Evolutionary conservation across 1,284 basidiomycete species (phyloP), one percentile per base, ranked within the genome.

Genomic region (Sphaerobolus stellatus): DNA sequence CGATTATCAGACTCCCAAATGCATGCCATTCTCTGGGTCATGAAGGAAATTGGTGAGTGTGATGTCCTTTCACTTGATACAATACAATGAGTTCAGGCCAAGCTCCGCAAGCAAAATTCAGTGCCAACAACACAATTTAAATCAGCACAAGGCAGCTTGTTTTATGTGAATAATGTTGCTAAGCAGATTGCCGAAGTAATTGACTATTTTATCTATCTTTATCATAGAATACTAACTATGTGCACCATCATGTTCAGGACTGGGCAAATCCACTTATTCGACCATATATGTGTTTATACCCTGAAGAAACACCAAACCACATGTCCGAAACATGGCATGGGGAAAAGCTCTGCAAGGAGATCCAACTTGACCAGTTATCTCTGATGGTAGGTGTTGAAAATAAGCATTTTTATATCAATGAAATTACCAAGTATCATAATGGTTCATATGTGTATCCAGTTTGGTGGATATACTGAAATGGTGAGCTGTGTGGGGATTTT

Each of bases 1-100:
- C 63, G 46, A 9, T 69, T 70, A 40, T 70, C 63, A 5, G 50
- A 62, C 29, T 36, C 44, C 25, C 66, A 70, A 46, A 65, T 68
- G 41, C 58, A 54, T 48, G 68, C 67, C 2, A 46, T 71, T 3
- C 59, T 71, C 4, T 29, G 29, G 1, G 71, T 65, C 64, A 66
- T 64, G 9, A 64, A 59, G 11, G 62, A 57, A 8, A 40, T 71
- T 20, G 64, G 66, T 0, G 63, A 62, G 13, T 40, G 50, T 3
- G 48, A 62, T 48, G 62, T 69, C 1, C 69, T 64, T 6, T 60
- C 59, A 4, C 46, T 66, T 18, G 56, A 63, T 29, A 44, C 52
- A 5, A 31, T 63, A 24, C 29, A 46, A 20, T 62, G 61, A 48
- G 18, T 27, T 24, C 55, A 61, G 38, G 52, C 56, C 36, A 11